These are phyloP conservation scores for Fusarium sp. DNA, from an alignment of 2,329 filamentous ascomycete species.

Conservation along the genomic window DNA sequence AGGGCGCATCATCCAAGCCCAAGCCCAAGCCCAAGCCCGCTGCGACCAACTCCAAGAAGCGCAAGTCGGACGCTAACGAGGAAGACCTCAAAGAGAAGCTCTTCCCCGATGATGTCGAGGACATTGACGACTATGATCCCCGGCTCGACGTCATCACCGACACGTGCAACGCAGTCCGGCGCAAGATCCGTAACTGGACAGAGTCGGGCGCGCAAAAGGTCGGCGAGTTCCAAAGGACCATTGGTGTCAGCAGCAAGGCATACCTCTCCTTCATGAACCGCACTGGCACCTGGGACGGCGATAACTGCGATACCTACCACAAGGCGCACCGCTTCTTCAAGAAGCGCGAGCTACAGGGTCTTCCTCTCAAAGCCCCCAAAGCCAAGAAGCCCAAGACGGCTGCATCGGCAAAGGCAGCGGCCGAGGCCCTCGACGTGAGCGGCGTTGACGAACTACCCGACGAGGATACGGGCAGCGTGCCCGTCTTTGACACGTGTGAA, in stretches of 20 bases:
- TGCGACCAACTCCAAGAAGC: conserved; percentile 28
- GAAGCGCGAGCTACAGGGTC: conserved; percentile 57
- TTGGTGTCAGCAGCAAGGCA: conserved; percentile 49
- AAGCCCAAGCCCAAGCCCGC: not conserved
- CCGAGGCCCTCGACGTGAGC: conserved; percentile 50
- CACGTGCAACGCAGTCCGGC: conserved; percentile 40
- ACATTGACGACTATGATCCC: conserved; percentile 34
- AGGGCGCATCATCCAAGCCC: not conserved
- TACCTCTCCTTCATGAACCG: conserved; percentile 59
- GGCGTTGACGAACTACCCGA: conserved; percentile 53
- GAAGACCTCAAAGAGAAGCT: conserved; percentile 26
- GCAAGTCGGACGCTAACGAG: conserved; percentile 34
- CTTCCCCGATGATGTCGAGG: conserved; percentile 32
- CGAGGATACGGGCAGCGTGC: conserved; percentile 56
- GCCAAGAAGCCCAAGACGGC: conserved; percentile 45
- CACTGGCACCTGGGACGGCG: conserved; percentile 51
- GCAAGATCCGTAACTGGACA: conserved; percentile 40
- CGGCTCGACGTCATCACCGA: conserved; percentile 26
- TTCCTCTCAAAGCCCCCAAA: conserved; percentile 49
- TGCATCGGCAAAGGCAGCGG: conserved; percentile 38
- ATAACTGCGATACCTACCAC: conserved; percentile 46
- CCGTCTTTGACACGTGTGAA: conserved; percentile 65
- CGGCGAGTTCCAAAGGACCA: conserved; percentile 55
- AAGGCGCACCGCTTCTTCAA: conserved; percentile 57
- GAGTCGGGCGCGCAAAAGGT: conserved; percentile 47